Base-by-base conservation (phyloP, 1,139 yeast species). In the Pichia sp. region DNA sequence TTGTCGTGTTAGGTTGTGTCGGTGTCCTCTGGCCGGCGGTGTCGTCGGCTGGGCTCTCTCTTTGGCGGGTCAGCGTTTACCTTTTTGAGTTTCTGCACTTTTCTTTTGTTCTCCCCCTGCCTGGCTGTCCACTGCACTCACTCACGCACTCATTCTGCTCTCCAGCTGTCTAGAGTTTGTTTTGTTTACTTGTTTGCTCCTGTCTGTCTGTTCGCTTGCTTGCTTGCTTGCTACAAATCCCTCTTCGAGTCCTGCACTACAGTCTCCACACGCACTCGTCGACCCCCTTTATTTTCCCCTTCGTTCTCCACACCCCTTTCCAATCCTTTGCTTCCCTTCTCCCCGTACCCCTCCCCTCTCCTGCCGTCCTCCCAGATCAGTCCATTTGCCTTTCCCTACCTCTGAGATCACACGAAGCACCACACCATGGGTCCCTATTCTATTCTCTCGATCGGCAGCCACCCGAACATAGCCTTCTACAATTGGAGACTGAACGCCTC, bases 401-500 rank as follows among this genome's bases (percentile, higher is more conserved):
- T 31, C 11, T 31, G 34, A 40, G 23, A 40, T 15, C 23, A 40
- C 11, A 8, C 13, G 31, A 23, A 32, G 10, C n/a, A 4, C 13
- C 31, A 50, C 11, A 45, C 3, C 34, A 58, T 59, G 62, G 55
- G 57, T 2, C 55, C 62, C 8, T 58, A 56, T 49, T 61, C 58
- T 45, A 58, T 66, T 19, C 57, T 67, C 19, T 60, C 66, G 3
- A 75, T 78, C 61, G 82, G 83, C 34, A 64, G 72, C 34, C 79
- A 77, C 62, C 79, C 82, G 16, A 77, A 78, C 62, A 65, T 78
- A 30, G 73, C 76, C 30, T 79, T 78, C 62, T 79, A 79, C 64
- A 77, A 74, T 45, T 79, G 82, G 82, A 67, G 80, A 52, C 64
- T 78, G 53, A 72, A 68, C 51, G 71, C 72, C 56, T 71, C 80